phyloP scores from a whole-genome alignment of 306 rosid genomes.

The Corylus heterophylla region DNA sequence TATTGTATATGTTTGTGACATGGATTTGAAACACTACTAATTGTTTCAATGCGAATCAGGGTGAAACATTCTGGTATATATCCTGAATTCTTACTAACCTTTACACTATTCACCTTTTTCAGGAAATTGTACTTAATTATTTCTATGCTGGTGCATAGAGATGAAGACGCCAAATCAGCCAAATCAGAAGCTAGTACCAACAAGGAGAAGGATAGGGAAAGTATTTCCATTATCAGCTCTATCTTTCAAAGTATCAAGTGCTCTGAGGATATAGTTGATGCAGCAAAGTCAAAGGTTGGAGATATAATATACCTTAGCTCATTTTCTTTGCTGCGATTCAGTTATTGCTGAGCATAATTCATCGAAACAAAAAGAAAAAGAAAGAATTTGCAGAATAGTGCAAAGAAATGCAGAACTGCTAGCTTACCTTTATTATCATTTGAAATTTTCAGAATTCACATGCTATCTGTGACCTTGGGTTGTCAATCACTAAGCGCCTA shows the following conservation, averaged over 20 bases:
- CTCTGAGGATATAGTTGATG: conserved; percentile 77
- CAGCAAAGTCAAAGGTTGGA: conserved; percentile 79
- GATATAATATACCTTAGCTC: conserved; percentile 2
- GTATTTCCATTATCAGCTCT: conserved; percentile 50
- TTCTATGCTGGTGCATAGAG: conserved; percentile 76
- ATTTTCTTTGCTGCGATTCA: conserved; percentile 15
- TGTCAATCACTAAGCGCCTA: conserved; percentile 69
- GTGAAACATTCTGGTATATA: not conserved
- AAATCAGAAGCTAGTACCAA: conserved; percentile 65
- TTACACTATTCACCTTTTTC: conserved; percentile 37
- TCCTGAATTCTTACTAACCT: conserved; percentile 23
- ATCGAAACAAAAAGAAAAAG: not conserved
- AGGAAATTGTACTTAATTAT: conserved; percentile 81
- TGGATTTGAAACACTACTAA: not conserved
- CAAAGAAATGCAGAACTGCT: not conserved
- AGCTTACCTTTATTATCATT: conserved; percentile 36
- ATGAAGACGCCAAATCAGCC: conserved; percentile 71
- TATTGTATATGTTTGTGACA: not conserved
- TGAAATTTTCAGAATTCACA: conserved; percentile 68
- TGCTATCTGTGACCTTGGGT: conserved; percentile 92
- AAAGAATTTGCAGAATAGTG: not conserved
- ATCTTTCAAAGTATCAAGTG: conserved; percentile 71
- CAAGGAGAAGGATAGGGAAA: conserved; percentile 66
- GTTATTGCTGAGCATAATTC: conserved; percentile 9
- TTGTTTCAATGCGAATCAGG: not conserved